Evolutionary conservation across 495 filamentous ascomycete genomes (phyloP).

Genomic region (Tuber umbilicatum): DNA sequence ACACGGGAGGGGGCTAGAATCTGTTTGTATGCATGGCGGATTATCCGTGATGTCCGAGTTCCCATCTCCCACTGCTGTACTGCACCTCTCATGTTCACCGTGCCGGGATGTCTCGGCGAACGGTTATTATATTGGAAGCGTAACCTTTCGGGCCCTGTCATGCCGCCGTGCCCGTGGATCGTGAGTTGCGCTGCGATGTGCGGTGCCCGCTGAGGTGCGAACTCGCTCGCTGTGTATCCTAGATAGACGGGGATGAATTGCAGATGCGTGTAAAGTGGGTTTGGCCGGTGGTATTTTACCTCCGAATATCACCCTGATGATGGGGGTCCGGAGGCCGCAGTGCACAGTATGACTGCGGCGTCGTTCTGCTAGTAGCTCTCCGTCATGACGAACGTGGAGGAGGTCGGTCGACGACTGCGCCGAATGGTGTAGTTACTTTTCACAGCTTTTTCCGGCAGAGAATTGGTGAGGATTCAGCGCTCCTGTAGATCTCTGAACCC

Average conservation of each 20-base stretch:
- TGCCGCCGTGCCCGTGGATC: slow-evolving; percentile 60
- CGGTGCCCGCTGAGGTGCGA: no score
- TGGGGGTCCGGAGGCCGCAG: slow-evolving; percentile 47
- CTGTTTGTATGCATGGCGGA: no score
- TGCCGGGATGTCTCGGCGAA: slow-evolving; percentile 52
- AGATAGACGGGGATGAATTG: slow-evolving; percentile 56
- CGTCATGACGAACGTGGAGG: not conserved
- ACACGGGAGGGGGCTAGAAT: no score
- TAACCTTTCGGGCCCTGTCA: slow-evolving; percentile 54
- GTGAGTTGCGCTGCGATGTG: no score
- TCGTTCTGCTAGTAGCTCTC: slow-evolving; percentile 46
- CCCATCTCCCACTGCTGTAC: slow-evolving; percentile 51
- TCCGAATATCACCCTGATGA: slow-evolving; percentile 32
- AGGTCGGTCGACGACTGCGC: not conserved
- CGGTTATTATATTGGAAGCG: slow-evolving; percentile 54
- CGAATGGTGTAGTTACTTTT: not conserved
- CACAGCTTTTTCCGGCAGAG: not conserved
- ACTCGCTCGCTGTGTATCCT: slow-evolving; percentile 56
- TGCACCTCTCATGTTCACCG: slow-evolving; percentile 50
- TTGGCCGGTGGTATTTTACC: slow-evolving; percentile 12
- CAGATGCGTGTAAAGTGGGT: not conserved
- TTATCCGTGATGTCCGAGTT: no score
- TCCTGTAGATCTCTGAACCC: no score
- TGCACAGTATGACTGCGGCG: slow-evolving; percentile 51
- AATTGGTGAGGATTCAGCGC: no score